Conservation (phyloP, 257 asterid species). For the Salvia hispanica region DNA sequence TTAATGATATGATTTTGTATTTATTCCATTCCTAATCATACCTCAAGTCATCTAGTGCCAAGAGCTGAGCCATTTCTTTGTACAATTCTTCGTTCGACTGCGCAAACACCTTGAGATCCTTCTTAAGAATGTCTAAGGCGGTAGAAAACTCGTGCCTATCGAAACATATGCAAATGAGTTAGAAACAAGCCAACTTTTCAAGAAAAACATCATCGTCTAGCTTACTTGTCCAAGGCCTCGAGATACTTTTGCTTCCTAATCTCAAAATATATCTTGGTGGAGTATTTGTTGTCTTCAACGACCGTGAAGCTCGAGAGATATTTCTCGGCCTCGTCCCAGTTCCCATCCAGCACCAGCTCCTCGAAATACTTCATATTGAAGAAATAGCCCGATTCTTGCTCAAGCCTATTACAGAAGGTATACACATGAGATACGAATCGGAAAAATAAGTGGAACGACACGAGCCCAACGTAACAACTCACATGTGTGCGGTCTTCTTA, state of each 20-base stretch:
- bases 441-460: background rate
- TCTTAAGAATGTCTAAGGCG: constrained; percentile 66
- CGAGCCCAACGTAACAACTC: constrained; percentile 25
- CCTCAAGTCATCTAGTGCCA: constrained; percentile 72
- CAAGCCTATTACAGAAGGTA: constrained; percentile 50
- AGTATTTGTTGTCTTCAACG: constrained; percentile 53
- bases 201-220: constrained; percentile 10
- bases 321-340: constrained; percentile 61
- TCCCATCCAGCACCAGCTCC: constrained; percentile 50
- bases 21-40: background rate
- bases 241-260: constrained; percentile 78
- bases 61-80: constrained; percentile 62
- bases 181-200: constrained; percentile 6
- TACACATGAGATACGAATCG: background rate
- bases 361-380: constrained; percentile 63
- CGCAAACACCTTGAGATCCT: constrained; percentile 64
- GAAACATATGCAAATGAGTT: background rate
- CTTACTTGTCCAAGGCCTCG: constrained; percentile 76
- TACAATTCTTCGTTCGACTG: constrained; percentile 54
- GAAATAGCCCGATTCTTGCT: constrained; percentile 69
- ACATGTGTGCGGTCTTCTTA: constrained; percentile 65
- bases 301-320: constrained; percentile 60
- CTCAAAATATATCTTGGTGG: constrained; percentile 69
- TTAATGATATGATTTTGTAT: constrained; percentile 3
- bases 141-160: constrained; percentile 51